phyloP scores from a whole-genome alignment of 176 grass and related monocot genomes.

The Oryza coarctata region DNA sequence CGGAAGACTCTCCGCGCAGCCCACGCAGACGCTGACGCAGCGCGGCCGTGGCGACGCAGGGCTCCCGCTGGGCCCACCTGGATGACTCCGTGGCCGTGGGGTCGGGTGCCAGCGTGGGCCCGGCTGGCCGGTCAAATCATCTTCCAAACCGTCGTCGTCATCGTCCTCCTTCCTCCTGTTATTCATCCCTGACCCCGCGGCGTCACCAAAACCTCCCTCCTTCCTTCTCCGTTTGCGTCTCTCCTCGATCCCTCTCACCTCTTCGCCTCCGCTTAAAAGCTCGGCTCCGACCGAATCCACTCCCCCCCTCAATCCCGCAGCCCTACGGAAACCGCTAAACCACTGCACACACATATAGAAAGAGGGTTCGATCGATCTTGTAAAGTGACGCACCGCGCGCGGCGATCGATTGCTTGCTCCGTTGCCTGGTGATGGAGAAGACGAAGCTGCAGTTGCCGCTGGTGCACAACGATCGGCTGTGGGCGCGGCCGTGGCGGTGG shows the following conservation, averaged over 20 bases:
- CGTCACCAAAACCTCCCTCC: neutral
- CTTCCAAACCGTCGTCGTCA: neutral
- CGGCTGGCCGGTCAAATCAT: conserved; percentile 14
- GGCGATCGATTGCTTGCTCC: neutral
- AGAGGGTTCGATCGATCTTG: neutral
- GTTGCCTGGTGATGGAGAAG: conserved; percentile 53
- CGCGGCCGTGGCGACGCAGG: conserved; percentile 28
- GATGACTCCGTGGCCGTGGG: conserved; percentile 19
- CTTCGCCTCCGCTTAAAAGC: conserved; percentile 11
- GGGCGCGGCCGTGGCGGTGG: conserved; percentile 74
- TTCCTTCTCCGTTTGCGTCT: neutral
- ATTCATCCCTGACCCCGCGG: neutral
- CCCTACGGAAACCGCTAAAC: neutral
- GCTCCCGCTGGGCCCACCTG: neutral
- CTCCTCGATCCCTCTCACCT: neutral
- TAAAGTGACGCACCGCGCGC: neutral
- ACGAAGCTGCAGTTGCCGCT: conserved; percentile 45
- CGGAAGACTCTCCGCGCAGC: conserved; percentile 35
- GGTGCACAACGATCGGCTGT: conserved; percentile 45
- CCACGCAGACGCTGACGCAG: conserved; percentile 42
- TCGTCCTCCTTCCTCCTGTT: too few species aligned
- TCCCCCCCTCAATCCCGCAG: neutral
- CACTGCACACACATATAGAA: neutral
- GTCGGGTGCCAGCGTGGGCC: neutral
- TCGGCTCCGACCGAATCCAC: conserved; percentile 37